These are phyloP conservation scores for Paulownia fortunei DNA, from an alignment of 257 asterid genomes.

Conservation along the genomic window DNA sequence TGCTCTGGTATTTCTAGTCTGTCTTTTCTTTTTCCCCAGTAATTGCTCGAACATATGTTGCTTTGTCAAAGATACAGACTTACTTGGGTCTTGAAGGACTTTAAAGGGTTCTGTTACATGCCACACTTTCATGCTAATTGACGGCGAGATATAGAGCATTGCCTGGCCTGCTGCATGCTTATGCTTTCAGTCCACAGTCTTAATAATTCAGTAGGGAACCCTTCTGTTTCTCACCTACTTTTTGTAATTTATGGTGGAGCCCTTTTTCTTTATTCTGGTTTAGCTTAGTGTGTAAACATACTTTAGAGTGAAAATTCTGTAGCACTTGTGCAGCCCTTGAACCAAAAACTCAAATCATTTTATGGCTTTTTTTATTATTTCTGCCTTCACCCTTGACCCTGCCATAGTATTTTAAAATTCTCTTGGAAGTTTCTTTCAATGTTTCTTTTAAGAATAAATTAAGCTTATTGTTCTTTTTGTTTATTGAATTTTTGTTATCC, in stretches of 20 bases:
- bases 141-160: background rate
- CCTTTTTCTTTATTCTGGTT: background rate
- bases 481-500: background rate
- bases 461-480: background rate
- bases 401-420: background rate
- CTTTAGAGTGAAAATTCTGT: constrained; percentile 9
- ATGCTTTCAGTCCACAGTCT: background rate
- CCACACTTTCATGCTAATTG: background rate
- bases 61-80: background rate
- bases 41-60: background rate
- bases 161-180: background rate
- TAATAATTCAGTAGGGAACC: background rate
- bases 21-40: background rate
- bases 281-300: background rate
- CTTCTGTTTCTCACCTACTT: background rate
- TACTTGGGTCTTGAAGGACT: background rate
- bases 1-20: background rate
- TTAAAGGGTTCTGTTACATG: background rate
- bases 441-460: background rate
- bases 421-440: constrained; percentile 12
- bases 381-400: background rate
- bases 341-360: background rate
- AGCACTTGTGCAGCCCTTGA: background rate
- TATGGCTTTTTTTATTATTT: background rate
- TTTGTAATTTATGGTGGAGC: background rate